Evolutionary conservation across 306 rosid species (phyloP).

Genomic region (Quercus gilva): DNA sequence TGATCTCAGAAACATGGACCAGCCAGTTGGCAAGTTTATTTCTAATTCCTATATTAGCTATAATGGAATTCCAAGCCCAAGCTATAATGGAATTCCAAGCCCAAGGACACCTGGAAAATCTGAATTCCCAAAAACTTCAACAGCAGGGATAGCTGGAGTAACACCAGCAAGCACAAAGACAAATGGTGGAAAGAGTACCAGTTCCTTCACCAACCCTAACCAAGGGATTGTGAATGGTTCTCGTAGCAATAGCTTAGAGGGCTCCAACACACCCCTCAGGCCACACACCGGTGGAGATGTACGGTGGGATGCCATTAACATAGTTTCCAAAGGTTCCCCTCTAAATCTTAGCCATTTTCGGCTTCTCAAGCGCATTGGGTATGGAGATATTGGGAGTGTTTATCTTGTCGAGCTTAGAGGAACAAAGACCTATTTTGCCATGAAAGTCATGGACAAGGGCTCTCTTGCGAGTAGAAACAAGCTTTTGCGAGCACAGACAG

Average conservation of each 20-base stretch:
- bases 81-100: slow-evolving; percentile 19
- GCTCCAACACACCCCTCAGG: slow-evolving; percentile 53
- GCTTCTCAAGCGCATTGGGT: slow-evolving; percentile 81
- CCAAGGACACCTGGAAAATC: slow-evolving; percentile 29
- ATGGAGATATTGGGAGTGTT: slow-evolving; percentile 85
- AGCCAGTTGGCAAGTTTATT: slow-evolving; percentile 16
- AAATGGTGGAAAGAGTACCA: slow-evolving; percentile 2
- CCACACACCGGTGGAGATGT: slow-evolving; percentile 92
- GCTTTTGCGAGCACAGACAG: slow-evolving; percentile 81
- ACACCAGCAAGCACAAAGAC: slow-evolving; percentile 30
- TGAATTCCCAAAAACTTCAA: slow-evolving; percentile 27
- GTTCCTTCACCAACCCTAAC: slow-evolving; percentile 24
- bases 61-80: slow-evolving; percentile 28
- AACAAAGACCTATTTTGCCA: slow-evolving; percentile 61
- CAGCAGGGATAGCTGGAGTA: slow-evolving; percentile 20
- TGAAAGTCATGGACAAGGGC: slow-evolving; percentile 92
- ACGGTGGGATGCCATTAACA: slow-evolving; percentile 77
- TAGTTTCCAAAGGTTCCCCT: slow-evolving; percentile 43
- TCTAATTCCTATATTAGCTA: slow-evolving; percentile 6
- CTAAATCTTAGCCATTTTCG: slow-evolving; percentile 67
- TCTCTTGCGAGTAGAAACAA: slow-evolving; percentile 82
- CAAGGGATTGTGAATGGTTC: slow-evolving; percentile 39
- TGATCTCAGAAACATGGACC: slow-evolving; percentile 23
- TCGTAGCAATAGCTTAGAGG: slow-evolving; percentile 70
- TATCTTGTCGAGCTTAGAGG: slow-evolving; percentile 75